Evolutionary conservation across 148 eudicot species (phyloP), one percentile per base, ranked within the genome.

Genomic region (Hydrangea macrophylla): DNA sequence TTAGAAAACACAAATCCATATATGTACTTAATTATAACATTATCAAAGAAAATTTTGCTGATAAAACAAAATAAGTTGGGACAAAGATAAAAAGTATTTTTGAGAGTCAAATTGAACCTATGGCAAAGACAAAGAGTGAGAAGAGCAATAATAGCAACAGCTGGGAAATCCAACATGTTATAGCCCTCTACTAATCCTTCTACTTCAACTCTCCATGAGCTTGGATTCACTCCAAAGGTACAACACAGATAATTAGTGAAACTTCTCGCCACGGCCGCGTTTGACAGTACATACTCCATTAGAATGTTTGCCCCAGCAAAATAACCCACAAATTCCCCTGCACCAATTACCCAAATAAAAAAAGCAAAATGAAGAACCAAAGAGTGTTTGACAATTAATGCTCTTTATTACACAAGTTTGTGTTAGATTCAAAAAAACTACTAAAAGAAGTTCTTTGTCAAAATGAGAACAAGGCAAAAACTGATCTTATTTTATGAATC

Each of bases 221-320:
- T 78, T n/a, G 92, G 80, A 55, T 74, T 79, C 62, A 72, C 84
- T 45, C 96, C 92, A 55, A 83, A 79, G n/a, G 89, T 78, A 37
- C 81, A 69, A 62, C 88, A 69, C 26, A 87, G 55, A 73, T 90
- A 90, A n/a, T 83, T 92, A 10, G 96, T 87, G 70, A 90, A 90
- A 75, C 85, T 87, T 77, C 96, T 85, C 2, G 96, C 90, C 24
- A 90, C 90, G 5, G 90, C 96, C 36, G 96, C 96, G 75, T 90
- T 90, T 18, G 96, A 87, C 20, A 87, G 59, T n/a, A 90, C 96
- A 64, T 90, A 90, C 61, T 90, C 96, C 88, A 87, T 82, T 64
- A 90, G 63, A 73, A 90, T 78, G 70, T 90, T 90, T 75, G 96
- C 92, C 59, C 96, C 96, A 60, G 85, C 88, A 74, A 90, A 74